phyloP scores from a whole-genome alignment of 2,329 filamentous ascomycete genomes.

The Emmonsiellopsis sp. region DNA sequence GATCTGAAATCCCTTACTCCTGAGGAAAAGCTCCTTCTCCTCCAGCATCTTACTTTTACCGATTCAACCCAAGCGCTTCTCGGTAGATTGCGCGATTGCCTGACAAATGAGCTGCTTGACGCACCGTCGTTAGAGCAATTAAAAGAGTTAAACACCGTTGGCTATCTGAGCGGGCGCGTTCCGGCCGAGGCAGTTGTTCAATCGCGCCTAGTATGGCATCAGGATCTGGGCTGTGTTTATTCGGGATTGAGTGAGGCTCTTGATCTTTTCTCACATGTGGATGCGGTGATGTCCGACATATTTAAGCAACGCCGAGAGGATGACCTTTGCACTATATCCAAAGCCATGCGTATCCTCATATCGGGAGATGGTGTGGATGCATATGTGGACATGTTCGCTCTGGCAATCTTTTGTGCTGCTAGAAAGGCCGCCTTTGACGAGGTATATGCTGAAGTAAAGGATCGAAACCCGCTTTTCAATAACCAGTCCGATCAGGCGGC shows the following conservation, averaged over 20 bases:
- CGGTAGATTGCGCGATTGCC: conserved; percentile 23
- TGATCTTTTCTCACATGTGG: conserved; percentile 30
- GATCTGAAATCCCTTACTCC: conserved; percentile 37
- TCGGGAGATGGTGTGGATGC: conserved; percentile 31
- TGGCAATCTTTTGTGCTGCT: conserved; percentile 50
- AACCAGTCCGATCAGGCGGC: conserved; percentile 55
- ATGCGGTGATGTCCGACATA: conserved; percentile 20
- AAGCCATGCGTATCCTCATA: conserved; percentile 27
- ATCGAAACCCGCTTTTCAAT: conserved; percentile 54
- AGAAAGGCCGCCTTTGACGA: conserved; percentile 52
- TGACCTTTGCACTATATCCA: conserved; percentile 30
- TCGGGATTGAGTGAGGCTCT: conserved; percentile 27
- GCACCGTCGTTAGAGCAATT: conserved; percentile 31
- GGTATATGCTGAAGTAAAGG: conserved; percentile 54
- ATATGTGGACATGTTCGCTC: conserved; percentile 46
- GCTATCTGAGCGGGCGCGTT: conserved; percentile 34
- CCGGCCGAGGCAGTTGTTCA: conserved; percentile 27
- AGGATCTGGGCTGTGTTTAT: conserved; percentile 27
- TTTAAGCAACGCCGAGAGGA: conserved; percentile 21
- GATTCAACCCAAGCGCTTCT: conserved; percentile 21
- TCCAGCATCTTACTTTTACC: conserved; percentile 29
- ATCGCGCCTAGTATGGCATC: conserved; percentile 36
- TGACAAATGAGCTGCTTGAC: conserved; percentile 28
- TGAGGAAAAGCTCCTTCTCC: conserved; percentile 30
- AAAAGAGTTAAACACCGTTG: conserved; percentile 29